phyloP scores from a whole-genome alignment of 805 yeast genomes.

The Kluyveromyces siamensis region DNA sequence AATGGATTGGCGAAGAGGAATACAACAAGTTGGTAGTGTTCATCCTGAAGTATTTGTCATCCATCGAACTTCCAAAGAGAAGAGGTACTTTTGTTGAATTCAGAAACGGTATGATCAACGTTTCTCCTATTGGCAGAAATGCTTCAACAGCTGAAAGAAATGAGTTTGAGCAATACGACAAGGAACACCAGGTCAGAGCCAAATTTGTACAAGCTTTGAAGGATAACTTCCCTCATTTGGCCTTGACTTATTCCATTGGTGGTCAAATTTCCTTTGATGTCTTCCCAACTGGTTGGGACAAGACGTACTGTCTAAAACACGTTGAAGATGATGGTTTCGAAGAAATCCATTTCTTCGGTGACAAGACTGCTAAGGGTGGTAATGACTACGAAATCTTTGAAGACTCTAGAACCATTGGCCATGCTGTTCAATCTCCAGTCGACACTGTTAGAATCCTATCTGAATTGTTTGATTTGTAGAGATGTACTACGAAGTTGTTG shows the following conservation, averaged over 20 bases:
- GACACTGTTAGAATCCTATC: slow-evolving; percentile 83
- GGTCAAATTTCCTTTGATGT: slow-evolving; percentile 99
- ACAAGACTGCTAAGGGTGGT: slow-evolving; percentile 95
- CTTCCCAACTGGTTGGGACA: slow-evolving; percentile 99
- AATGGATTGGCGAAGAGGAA: slow-evolving; percentile 92
- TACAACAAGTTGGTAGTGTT: slow-evolving; percentile 85
- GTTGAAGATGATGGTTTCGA: slow-evolving; percentile 77
- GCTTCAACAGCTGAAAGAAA: slow-evolving; percentile 90
- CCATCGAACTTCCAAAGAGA: slow-evolving; percentile 87
- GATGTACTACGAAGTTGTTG: background rate
- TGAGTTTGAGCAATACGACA: slow-evolving; percentile 83
- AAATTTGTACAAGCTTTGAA: slow-evolving; percentile 77
- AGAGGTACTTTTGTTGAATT: slow-evolving; percentile 98
- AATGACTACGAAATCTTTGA: slow-evolving; percentile 94
- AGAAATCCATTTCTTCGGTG: slow-evolving; percentile 96
- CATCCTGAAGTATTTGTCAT: slow-evolving; percentile 74
- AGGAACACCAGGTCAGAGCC: slow-evolving; percentile 71
- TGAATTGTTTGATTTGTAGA: slow-evolving; percentile 51
- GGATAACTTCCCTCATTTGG: slow-evolving; percentile 72
- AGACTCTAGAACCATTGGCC: slow-evolving; percentile 92
- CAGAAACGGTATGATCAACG: slow-evolving; percentile 99
- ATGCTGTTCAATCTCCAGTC: slow-evolving; percentile 79
- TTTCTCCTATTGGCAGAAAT: slow-evolving; percentile 97
- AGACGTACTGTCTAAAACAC: slow-evolving; percentile 94
- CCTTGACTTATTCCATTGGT: slow-evolving; percentile 94